Evolutionary conservation across 2,329 filamentous ascomycete species (phyloP).

Genomic region (Botrytis deweyae): DNA sequence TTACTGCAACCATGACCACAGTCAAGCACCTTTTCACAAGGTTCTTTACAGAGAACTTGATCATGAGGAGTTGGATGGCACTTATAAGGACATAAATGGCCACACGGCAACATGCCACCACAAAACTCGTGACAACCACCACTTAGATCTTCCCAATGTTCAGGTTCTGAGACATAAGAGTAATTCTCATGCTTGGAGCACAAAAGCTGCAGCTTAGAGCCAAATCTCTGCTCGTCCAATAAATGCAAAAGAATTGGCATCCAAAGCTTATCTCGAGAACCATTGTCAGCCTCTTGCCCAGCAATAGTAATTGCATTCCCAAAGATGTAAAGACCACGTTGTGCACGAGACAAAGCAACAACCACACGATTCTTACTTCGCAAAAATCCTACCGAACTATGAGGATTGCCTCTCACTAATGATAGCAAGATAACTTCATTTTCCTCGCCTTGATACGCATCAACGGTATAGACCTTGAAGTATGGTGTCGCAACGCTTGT

Average conservation of each 20-base stretch:
- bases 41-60: conserved; percentile 29
- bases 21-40: conserved; percentile 29
- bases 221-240: conserved; percentile 40
- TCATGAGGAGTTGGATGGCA: conserved; percentile 38
- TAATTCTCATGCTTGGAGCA: conserved; percentile 59
- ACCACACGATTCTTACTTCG: conserved; percentile 58
- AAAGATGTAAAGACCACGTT: conserved; percentile 79
- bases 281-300: conserved; percentile 24
- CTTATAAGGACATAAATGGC: conserved; percentile 34
- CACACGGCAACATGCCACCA: conserved; percentile 37
- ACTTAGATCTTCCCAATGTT: conserved; percentile 52
- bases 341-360: conserved; percentile 66
- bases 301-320: conserved; percentile 62
- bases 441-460: conserved; percentile 89
- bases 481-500: conserved; percentile 41
- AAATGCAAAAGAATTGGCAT: conserved; percentile 44
- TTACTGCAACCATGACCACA: conserved; percentile 38
- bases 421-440: conserved; percentile 82
- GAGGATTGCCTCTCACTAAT: conserved; percentile 67
- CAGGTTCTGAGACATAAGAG: conserved; percentile 51
- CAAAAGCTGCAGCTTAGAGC: conserved; percentile 54
- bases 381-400: conserved; percentile 69
- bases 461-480: conserved; percentile 73
- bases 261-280: conserved; percentile 34
- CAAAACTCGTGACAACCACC: conserved; percentile 55